phyloP scores from a whole-genome alignment of 257 asterid species.

The Salvia splendens region DNA sequence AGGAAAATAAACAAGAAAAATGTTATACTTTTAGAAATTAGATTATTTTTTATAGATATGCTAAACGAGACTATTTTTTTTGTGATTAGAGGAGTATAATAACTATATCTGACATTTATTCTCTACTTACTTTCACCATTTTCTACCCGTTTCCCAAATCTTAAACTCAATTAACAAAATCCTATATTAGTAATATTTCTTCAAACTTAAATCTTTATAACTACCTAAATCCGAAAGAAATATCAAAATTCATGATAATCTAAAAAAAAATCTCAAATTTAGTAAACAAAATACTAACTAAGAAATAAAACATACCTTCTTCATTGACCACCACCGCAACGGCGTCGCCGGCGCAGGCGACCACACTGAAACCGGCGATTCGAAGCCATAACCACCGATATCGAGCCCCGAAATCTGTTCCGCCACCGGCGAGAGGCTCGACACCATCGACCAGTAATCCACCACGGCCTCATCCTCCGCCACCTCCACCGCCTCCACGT shows the following conservation, averaged over 20 bases:
- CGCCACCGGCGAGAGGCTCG: constrained; percentile 77
- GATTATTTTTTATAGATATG: too few species aligned
- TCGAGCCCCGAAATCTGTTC: constrained; percentile 73
- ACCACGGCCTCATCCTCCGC: constrained; percentile 38
- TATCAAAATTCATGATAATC: not conserved
- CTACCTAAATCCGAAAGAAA: not conserved
- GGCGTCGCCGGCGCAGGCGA: constrained; percentile 49
- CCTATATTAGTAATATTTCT: not conserved
- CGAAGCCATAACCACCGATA: constrained; percentile 38
- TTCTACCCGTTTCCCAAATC: not conserved
- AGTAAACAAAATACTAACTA: not conserved
- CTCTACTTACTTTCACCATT: not conserved
- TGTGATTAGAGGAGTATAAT: too few species aligned
- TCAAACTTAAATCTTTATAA: too few species aligned
- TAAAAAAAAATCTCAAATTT: not conserved
- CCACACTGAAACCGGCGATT: constrained; percentile 46
- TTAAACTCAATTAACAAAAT: not conserved
- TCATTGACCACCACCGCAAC: constrained; percentile 45
- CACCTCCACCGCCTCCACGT: constrained; percentile 72
- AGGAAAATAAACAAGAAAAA: too few species aligned
- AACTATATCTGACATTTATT: too few species aligned
- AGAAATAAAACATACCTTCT: constrained; percentile 55
- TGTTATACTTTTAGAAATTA: too few species aligned
- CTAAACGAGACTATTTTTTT: too few species aligned
- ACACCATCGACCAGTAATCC: constrained; percentile 72